Percentiles rank a stretch among this genome's conserved stretches.
Evolutionary conservation across 495 filamentous ascomycete genomes (phyloP).

Genomic region (Aspergillus olivimuriae): DNA sequence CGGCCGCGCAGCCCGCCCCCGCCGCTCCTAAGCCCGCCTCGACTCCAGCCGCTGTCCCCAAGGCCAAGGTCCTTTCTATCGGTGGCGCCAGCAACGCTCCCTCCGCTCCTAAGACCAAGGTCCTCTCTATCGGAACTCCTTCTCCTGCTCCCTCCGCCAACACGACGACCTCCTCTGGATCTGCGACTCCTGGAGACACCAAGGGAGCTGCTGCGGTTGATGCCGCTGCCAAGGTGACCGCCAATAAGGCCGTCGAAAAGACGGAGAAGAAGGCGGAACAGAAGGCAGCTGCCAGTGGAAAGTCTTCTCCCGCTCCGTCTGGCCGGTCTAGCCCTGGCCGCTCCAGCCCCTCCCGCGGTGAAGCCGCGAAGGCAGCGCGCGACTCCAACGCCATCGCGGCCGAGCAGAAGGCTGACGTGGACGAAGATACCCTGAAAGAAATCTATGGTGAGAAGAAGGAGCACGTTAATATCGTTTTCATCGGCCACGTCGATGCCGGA

Average conservation of each 20-base stretch:
- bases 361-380: slow-evolving; percentile 49
- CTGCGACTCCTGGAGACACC: slow-evolving; percentile 50
- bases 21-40: slow-evolving; percentile 31
- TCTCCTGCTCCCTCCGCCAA: slow-evolving; percentile 23
- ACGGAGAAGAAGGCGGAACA: slow-evolving; percentile 51
- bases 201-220: slow-evolving; percentile 43
- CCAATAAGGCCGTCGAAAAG: slow-evolving; percentile 77
- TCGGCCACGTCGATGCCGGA: slow-evolving; percentile 96
- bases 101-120: slow-evolving; percentile 55
- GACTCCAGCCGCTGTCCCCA: slow-evolving; percentile 46
- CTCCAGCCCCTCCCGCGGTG: slow-evolving; percentile 41
- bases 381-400: slow-evolving; percentile 79
- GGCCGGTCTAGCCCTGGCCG: slow-evolving; percentile 67
- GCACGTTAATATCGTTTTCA: slow-evolving; percentile 97
- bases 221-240: slow-evolving; percentile 63
- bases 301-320: slow-evolving; percentile 69
- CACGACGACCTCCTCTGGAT: slow-evolving; percentile 28
- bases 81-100: slow-evolving; percentile 41
- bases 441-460: slow-evolving; percentile 88
- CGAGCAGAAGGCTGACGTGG: slow-evolving; percentile 83
- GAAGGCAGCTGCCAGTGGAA: slow-evolving; percentile 53
- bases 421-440: slow-evolving; percentile 85
- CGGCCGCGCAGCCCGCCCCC: slow-evolving; percentile 26
- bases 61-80: slow-evolving; percentile 67
- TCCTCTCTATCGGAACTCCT: slow-evolving; percentile 58